Percentiles rank a stretch among this genome's conserved stretches.
phyloP scores from a whole-genome alignment of 495 filamentous ascomycete genomes.

The Aspergillus kassunensis region DNA sequence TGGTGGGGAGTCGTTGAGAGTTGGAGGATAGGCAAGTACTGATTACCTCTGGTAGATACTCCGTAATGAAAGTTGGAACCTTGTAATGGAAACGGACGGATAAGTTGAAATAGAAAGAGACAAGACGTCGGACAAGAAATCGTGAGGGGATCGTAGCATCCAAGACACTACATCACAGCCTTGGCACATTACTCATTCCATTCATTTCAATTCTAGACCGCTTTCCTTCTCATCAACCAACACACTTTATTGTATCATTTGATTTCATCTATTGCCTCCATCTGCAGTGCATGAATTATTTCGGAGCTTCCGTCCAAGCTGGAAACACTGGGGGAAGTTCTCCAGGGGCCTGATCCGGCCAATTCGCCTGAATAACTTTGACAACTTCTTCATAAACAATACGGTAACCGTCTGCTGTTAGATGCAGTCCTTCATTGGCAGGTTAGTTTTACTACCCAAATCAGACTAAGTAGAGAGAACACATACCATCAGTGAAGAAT shows the following conservation, averaged over 20 bases:
- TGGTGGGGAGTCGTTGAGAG: background rate
- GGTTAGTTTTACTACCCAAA: background rate
- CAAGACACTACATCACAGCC: slow-evolving; percentile 5
- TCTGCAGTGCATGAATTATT: slow-evolving; percentile 16
- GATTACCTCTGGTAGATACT: background rate
- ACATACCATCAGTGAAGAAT: slow-evolving; percentile 58
- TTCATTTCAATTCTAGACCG: slow-evolving; percentile 16
- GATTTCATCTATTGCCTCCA: too few relatives aligned
- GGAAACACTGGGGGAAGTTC: slow-evolving; percentile 51
- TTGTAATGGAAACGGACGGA: background rate
- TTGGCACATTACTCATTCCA: slow-evolving; percentile 11
- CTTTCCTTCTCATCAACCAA: slow-evolving; percentile 4
- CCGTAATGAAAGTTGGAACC: background rate
- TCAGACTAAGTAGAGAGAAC: slow-evolving; percentile 12
- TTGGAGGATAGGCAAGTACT: background rate
- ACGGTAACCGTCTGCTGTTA: slow-evolving; percentile 56
- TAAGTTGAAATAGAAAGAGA: background rate
- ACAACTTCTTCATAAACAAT: slow-evolving; percentile 55
- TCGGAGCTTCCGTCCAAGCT: slow-evolving; percentile 47
- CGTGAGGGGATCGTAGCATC: slow-evolving; percentile 17
- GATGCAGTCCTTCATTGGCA: slow-evolving; percentile 53
- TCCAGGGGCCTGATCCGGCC: slow-evolving; percentile 57
- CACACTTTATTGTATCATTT: too few relatives aligned
- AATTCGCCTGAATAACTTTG: slow-evolving; percentile 48
- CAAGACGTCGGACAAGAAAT: slow-evolving; percentile 13